Evolutionary conservation across 345 rosid species (phyloP).

Genomic region (Aethionema arabicum): DNA sequence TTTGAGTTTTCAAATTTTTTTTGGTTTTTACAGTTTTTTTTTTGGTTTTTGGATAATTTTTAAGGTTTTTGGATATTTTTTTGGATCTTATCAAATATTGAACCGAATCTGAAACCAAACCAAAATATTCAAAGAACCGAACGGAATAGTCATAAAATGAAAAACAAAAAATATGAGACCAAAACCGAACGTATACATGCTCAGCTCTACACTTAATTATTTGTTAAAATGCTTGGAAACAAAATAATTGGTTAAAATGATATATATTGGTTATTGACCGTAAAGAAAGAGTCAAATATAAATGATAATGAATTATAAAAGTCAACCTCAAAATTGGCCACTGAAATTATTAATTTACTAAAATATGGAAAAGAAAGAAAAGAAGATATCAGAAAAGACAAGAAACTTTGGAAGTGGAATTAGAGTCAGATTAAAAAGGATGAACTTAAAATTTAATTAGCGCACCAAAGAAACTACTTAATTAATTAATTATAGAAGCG

Average conservation of each 20-base stretch:
- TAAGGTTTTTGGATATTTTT: too few relatives aligned
- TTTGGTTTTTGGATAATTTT: too few relatives aligned
- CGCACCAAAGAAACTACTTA: conserved; percentile 36
- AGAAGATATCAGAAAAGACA: conserved; percentile 37
- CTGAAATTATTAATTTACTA: conserved; percentile 27
- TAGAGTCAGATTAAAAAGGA: conserved; percentile 38
- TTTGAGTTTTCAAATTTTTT: too few relatives aligned
- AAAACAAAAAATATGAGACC: too few relatives aligned
- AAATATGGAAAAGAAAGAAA: conserved; percentile 17
- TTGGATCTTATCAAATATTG: too few relatives aligned
- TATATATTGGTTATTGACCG: conserved; percentile 38
- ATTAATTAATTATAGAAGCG: conserved; percentile 34
- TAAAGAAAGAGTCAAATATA: conserved; percentile 30
- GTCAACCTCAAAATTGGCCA: conserved; percentile 40
- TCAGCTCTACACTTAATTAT: too few relatives aligned
- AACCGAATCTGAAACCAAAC: too few relatives aligned
- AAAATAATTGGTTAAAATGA: conserved; percentile 20
- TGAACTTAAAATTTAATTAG: conserved; percentile 33
- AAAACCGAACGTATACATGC: too few relatives aligned
- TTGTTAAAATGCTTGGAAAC: too few relatives aligned
- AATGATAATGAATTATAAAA: conserved; percentile 32
- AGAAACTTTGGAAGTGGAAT: conserved; percentile 43
- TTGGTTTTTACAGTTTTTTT: too few relatives aligned
- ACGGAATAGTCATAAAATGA: too few relatives aligned
- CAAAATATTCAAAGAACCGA: too few relatives aligned